These are phyloP conservation scores for Pythium dissimile DNA, from an alignment of 352 stramenopile species.

Conservation along the genomic window DNA sequence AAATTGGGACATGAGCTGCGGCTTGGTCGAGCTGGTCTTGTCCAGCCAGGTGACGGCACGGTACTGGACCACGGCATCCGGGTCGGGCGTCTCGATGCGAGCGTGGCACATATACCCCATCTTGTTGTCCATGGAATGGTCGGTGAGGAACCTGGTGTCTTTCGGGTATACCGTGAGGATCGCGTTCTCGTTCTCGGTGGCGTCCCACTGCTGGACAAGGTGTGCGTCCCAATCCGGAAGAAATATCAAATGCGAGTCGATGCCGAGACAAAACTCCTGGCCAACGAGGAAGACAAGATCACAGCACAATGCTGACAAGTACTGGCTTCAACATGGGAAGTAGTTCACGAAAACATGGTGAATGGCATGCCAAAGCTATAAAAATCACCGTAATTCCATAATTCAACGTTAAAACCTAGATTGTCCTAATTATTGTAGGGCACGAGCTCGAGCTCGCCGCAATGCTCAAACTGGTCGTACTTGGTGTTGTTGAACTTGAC, in stretches of 20 bases:
- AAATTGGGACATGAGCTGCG: conserved; percentile 67
- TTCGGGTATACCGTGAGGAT: conserved; percentile 80
- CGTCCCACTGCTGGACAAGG: conserved; percentile 63
- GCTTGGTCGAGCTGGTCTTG: conserved; percentile 57
- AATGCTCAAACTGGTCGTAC: conserved; percentile 64
- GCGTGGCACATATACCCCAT: conserved; percentile 69
- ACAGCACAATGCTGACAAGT: no score
- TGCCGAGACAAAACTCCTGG: conserved; percentile 30
- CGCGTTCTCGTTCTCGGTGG: conserved; percentile 51
- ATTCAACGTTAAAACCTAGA: no score
- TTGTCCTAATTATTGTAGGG: conserved; percentile 33
- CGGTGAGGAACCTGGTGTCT: conserved; percentile 44
- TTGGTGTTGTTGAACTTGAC: conserved; percentile 42
- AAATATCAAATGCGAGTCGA: conserved; percentile 78
- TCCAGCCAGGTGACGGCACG: conserved; percentile 49
- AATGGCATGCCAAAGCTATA: no score
- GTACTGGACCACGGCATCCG: conserved; percentile 71
- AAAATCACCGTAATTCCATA: no score
- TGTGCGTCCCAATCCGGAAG: conserved; percentile 65
- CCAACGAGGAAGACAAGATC: no score
- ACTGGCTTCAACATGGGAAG: no score
- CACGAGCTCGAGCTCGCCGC: conserved; percentile 58
- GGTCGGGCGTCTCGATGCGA: conserved; percentile 58
- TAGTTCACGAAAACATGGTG: no score
- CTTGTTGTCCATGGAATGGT: conserved; percentile 41